Conservation (phyloP, 2,329 filamentous ascomycete species). For the Penicillium paneum region DNA sequence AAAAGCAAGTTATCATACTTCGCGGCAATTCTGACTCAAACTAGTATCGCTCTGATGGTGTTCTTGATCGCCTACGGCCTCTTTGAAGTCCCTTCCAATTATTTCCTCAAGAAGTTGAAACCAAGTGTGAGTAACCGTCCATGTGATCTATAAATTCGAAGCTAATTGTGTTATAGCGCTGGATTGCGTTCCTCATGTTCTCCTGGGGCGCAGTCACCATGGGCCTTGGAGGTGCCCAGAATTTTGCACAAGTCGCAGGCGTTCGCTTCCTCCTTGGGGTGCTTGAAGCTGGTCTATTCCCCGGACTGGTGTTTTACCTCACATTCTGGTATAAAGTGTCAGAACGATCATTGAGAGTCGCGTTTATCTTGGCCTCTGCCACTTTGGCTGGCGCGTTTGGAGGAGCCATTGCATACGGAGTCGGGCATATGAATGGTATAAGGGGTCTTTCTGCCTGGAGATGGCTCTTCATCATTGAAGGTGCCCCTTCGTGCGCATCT, state of each 20-base stretch:
- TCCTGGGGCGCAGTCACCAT: neutral
- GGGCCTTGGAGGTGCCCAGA: neutral
- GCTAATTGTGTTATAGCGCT: neutral
- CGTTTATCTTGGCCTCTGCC: slow-evolving; percentile 51
- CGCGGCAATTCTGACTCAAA: neutral
- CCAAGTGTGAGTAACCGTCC: neutral
- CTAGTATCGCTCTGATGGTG: neutral
- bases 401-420: too few relatives aligned
- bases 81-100: neutral
- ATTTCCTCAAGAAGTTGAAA: neutral
- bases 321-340: slow-evolving; percentile 51
- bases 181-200: neutral
- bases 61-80: neutral
- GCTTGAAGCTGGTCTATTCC: slow-evolving; percentile 51
- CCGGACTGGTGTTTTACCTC: slow-evolving; percentile 28
- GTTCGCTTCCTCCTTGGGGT: slow-evolving; percentile 50
- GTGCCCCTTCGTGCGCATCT: slow-evolving; percentile 16
- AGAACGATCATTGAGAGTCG: slow-evolving; percentile 57
- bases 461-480: slow-evolving; percentile 22
- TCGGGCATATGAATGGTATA: too few relatives aligned
- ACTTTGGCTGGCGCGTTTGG: slow-evolving; percentile 49
- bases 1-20: neutral
- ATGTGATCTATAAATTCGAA: too few relatives aligned
- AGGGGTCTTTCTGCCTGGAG: slow-evolving; percentile 5
- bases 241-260: slow-evolving; percentile 41